Conservation (phyloP, 345 rosid genomes). For the Syzygium grande region DNA sequence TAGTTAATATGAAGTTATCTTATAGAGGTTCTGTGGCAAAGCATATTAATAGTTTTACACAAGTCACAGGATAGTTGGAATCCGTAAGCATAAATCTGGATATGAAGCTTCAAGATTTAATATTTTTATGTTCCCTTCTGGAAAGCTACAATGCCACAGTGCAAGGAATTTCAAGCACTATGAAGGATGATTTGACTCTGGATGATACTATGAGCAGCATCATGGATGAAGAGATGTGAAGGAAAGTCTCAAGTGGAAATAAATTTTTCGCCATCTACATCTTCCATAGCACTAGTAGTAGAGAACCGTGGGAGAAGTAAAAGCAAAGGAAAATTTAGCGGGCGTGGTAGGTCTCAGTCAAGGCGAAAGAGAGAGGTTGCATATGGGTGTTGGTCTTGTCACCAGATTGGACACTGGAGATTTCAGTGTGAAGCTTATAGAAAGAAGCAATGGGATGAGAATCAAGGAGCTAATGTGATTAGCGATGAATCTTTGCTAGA, state of each 20-base stretch:
- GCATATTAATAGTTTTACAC: too few species aligned
- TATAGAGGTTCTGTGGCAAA: fast-evolving
- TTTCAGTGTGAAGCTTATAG: background rate
- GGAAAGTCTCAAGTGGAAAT: background rate
- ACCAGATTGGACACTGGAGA: fast-evolving
- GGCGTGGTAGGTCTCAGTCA: background rate
- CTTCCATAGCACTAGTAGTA: background rate
- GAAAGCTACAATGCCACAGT: background rate
- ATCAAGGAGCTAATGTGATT: background rate
- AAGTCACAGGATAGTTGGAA: fast-evolving
- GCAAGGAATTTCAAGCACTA: background rate
- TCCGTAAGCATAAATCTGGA: background rate
- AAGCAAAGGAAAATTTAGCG: background rate
- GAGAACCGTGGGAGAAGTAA: background rate
- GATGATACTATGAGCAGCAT: too few species aligned
- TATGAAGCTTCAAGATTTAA: background rate
- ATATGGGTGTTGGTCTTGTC: too few species aligned
- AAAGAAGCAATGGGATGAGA: background rate
- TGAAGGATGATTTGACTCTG: background rate
- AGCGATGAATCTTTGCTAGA: background rate
- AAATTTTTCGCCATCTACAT: background rate
- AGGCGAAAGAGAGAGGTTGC: background rate
- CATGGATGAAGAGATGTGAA: background rate
- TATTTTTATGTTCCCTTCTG: too few species aligned
- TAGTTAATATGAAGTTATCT: too few species aligned